Conservation (phyloP, 1,284 basidiomycete species). For the Microbotryomycetes sp. region DNA sequence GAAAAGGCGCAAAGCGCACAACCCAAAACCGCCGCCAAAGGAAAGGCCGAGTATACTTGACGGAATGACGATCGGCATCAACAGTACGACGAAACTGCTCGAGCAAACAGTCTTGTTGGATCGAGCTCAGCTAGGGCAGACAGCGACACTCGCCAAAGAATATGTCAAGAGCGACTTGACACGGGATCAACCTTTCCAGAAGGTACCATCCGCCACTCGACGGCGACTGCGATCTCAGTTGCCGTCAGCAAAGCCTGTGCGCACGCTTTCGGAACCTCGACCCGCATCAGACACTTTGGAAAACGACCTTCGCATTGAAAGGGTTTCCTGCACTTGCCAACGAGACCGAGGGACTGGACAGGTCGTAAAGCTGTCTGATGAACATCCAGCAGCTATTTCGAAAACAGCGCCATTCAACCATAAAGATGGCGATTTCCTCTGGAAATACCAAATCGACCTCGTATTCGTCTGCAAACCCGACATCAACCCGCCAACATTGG, state of each 20-base stretch:
- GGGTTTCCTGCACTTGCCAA: no score
- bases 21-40: not conserved
- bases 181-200: not conserved
- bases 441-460: slow-evolving; percentile 9
- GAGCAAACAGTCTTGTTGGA: slow-evolving; percentile 30
- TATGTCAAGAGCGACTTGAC: not conserved
- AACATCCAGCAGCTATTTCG: no score
- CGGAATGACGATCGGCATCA: slow-evolving; percentile 20
- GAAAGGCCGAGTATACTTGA: not conserved
- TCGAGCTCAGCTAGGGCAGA: slow-evolving; percentile 26
- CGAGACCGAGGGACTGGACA: no score
- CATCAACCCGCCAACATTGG: slow-evolving; percentile 33
- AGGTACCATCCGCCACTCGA: not conserved
- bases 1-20: not conserved
- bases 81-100: slow-evolving; percentile 30
- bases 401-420: no score
- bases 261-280: no score
- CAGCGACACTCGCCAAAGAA: not conserved
- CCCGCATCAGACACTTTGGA: no score
- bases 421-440: no score
- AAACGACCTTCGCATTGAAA: no score
- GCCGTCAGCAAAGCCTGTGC: not conserved
- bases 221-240: not conserved
- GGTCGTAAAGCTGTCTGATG: no score
- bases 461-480: slow-evolving; percentile 33